Evolutionary conservation across 495 filamentous ascomycete genomes (phyloP).

Genomic region (Penicillium coffeae): DNA sequence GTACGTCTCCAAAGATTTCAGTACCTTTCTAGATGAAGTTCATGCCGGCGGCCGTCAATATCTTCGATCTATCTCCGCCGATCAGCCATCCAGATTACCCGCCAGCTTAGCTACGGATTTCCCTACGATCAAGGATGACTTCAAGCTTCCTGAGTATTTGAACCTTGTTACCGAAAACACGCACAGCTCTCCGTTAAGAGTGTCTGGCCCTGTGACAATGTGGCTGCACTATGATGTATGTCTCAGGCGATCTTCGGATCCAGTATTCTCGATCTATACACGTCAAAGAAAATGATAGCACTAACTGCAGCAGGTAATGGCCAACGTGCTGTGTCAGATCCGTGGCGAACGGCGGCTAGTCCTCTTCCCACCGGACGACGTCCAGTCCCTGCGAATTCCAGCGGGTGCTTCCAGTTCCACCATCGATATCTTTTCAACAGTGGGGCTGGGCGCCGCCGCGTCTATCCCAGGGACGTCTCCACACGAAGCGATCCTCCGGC

Average conservation of each 20-base stretch:
- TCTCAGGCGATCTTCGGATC: background rate
- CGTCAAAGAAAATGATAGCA: background rate
- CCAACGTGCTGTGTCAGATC: slow-evolving; percentile 83
- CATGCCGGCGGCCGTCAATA: slow-evolving; percentile 63
- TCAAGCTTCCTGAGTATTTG: slow-evolving; percentile 63
- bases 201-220: slow-evolving; percentile 80
- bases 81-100: slow-evolving; percentile 63
- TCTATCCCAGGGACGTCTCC: slow-evolving; percentile 56
- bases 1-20: slow-evolving; percentile 67
- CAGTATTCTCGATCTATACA: background rate
- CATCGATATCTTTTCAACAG: slow-evolving; percentile 58
- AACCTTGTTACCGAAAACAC: slow-evolving; percentile 52
- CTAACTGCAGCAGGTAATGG: slow-evolving; percentile 62
- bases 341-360: slow-evolving; percentile 51
- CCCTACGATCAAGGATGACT: slow-evolving; percentile 63
- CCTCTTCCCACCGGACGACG: slow-evolving; percentile 75
- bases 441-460: slow-evolving; percentile 30
- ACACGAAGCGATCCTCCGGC: slow-evolving; percentile 58
- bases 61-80: slow-evolving; percentile 66
- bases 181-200: slow-evolving; percentile 77
- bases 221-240: slow-evolving; percentile 90
- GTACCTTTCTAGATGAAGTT: slow-evolving; percentile 62
- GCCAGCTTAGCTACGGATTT: slow-evolving; percentile 69
- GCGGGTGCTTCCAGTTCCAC: slow-evolving; percentile 78
- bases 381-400: slow-evolving; percentile 62